Percentiles rank a stretch among this genome's conserved stretches.
phyloP scores from a whole-genome alignment of 345 rosid species.

The Cardiospermum halicacabum region DNA sequence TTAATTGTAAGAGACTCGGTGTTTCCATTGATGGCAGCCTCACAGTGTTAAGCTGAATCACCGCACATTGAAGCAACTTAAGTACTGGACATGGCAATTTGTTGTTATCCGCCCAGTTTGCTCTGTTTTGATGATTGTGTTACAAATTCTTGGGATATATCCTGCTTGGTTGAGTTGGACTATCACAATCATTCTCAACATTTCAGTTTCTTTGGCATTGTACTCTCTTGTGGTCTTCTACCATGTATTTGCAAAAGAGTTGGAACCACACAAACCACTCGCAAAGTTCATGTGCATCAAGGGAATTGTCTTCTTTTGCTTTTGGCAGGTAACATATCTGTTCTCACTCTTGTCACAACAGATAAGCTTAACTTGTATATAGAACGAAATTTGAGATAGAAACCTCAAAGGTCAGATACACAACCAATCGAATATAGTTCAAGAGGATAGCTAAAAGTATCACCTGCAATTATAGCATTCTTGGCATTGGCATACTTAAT shows the following conservation, averaged over 20 bases:
- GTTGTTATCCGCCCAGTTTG: conserved; percentile 79
- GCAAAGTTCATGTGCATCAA: conserved; percentile 97
- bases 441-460: not conserved
- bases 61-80: conserved; percentile 62
- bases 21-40: conserved; percentile 49
- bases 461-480: not conserved
- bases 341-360: not conserved
- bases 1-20: not conserved
- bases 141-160: conserved; percentile 61
- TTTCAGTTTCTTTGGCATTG: conserved; percentile 85
- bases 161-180: conserved; percentile 98
- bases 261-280: conserved; percentile 90
- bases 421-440: not conserved
- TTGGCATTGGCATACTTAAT: not conserved
- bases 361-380: not conserved
- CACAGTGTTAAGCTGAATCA: conserved; percentile 67
- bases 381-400: not conserved
- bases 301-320: conserved; percentile 97
- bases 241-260: conserved; percentile 92
- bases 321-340: conserved; percentile 78
- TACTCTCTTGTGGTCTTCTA: conserved; percentile 82
- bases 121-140: conserved; percentile 73
- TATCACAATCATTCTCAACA: conserved; percentile 74
- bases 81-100: conserved; percentile 98
- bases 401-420: not conserved